Base-by-base conservation (phyloP, 257 asterid species). In the Solanum medicagineum region DNA sequence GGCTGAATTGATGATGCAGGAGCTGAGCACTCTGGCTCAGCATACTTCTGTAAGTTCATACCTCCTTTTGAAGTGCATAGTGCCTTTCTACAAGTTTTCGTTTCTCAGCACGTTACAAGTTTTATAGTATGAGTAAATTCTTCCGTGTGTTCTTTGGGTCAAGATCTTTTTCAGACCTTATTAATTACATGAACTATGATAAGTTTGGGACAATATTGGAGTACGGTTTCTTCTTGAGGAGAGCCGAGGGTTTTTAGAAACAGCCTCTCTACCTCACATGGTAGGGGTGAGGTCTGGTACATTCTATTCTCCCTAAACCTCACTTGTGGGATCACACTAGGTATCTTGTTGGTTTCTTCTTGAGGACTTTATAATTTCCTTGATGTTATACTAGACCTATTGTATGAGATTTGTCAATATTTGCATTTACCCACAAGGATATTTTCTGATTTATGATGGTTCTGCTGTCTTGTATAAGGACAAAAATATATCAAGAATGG, bases 1-100 rank as follows among this genome's bases (percentile, higher is more conserved):
- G 71, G 98, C 94, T 51, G 97, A 97, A 87, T 88, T 89, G 94
- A 93, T 94, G 47, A 92, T 97, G 99, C 97, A 91, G 85, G 98
- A 97, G 90, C 89, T 97, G 81, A 91, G 92, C 84, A 89, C 82
- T 83, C 94, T 97, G 86, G 98, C 99, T 83, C 99, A 95, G 87
- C 89, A 95, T 88, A 95, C 99, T 84, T 97, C 98, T 47, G 99
- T 97, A 91, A 95, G 99, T 90, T 68, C 17, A 4, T 26, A 51
- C 63, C 49, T 60, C 63, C 17, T 71, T 71, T 81, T 55, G 32
- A 29, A 42, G 8, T 77, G 26, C 69, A 16, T n/a, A 29, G 24
- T 40, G 42, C 26, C 53, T 32, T 56, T 49, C 44, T 68, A 44
- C 19, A 22, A 19, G 15, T 13, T 20, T 19, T 17, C 40, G 10